Conservation (phyloP, 2,329 filamentous ascomycete genomes). For the Diaporthe sp. region DNA sequence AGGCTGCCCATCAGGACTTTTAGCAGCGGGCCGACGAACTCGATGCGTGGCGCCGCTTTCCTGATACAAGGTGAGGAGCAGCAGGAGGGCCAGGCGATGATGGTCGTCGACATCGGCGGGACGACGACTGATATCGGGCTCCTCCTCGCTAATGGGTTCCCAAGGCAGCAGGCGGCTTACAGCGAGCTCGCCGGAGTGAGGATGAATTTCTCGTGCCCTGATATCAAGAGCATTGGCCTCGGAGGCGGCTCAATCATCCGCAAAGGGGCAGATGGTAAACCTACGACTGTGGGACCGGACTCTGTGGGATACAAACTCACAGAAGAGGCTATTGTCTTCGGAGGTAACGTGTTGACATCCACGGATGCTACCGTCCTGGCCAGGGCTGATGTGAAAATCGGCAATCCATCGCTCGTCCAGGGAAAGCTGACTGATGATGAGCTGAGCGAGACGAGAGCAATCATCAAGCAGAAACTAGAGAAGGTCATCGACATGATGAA, state of each 20-base stretch:
- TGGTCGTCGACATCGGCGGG: slow-evolving; percentile 77
- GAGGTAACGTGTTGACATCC: slow-evolving; percentile 67
- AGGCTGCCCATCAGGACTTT: slow-evolving; percentile 73
- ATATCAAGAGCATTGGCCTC: slow-evolving; percentile 72
- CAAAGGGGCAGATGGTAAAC: slow-evolving; percentile 44
- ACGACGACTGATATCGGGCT: slow-evolving; percentile 76
- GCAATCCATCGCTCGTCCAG: slow-evolving; percentile 55
- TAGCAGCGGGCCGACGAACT: slow-evolving; percentile 74
- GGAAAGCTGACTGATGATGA: slow-evolving; percentile 51
- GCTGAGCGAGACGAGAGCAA: slow-evolving; percentile 54
- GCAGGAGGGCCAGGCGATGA: slow-evolving; percentile 54
- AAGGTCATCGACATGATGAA: slow-evolving; percentile 73
- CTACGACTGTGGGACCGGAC: slow-evolving; percentile 62
- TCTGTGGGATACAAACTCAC: slow-evolving; percentile 63
- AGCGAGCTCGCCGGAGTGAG: slow-evolving; percentile 74
- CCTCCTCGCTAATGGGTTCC: slow-evolving; percentile 73
- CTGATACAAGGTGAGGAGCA: slow-evolving; percentile 57
- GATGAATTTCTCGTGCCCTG: slow-evolving; percentile 71
- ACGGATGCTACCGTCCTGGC: slow-evolving; percentile 66
- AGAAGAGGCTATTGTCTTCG: slow-evolving; percentile 62
- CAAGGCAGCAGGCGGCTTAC: slow-evolving; percentile 73
- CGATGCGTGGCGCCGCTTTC: slow-evolving; percentile 74
- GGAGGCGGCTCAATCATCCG: slow-evolving; percentile 61
- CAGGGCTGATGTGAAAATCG: slow-evolving; percentile 55
- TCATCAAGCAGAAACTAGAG: slow-evolving; percentile 67